Base-by-base conservation (phyloP, 441 rosid species). In the Brassica balearica region DNA sequence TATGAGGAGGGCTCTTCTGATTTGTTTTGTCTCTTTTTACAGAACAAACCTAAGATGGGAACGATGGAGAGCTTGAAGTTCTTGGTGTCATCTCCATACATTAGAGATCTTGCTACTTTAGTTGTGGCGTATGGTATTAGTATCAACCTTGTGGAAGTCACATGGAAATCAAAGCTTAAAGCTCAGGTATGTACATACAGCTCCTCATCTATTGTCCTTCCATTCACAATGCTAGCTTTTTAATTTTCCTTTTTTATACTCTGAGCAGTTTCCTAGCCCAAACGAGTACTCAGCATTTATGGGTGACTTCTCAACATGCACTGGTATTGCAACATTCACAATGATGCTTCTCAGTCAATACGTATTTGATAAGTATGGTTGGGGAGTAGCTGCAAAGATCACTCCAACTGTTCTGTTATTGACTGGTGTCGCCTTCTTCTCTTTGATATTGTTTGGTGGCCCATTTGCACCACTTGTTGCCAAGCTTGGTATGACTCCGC, bases 301-400 rank as follows among this genome's bases (percentile, higher is more conserved):
- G 61, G 61, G 61, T 7, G 61, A 56, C 61, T 56, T 56, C 25
- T 56, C 61, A 56, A 56, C 61, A 0, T 56, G 61, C 61, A 56
- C 61, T 56, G 61, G 61, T 56, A 56, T 56, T 56, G 61, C 61
- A 56, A 56, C 61, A 56, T 56, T 56, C 61, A 56, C 61, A 56
- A 56, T 56, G 61, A 56, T 56, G 61, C 61, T 56, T 56, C 61
- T 56, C 61, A 56, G 61, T 56, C 61, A 56, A 56, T 56, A 56
- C 61, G 61, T 56, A 2, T 56, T 56, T 11, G 61, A 56, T 17
- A 56, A 56, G 25, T 56, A 56, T 56, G 61, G 61, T 2, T 56
- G 61, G 61, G 61, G 61, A 56, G 61, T 56, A 56, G 61, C 61
- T 56, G 61, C 61, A 19, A 56, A 56, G 61, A 56, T 56, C 61